Base-by-base conservation (phyloP, 179 eudicot genomes). In the Amaranthus tricolor region DNA sequence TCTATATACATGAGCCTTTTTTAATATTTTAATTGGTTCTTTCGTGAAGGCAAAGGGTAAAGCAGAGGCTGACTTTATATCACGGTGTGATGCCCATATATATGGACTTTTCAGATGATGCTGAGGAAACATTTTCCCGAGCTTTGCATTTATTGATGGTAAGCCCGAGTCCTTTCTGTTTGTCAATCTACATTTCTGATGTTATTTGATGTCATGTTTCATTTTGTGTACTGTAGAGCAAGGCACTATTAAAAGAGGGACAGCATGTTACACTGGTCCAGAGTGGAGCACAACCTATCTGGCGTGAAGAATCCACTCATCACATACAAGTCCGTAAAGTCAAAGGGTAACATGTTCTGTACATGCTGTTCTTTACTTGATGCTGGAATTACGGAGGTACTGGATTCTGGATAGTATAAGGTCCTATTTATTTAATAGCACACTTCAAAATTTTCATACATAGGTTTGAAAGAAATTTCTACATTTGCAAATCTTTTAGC, bases 261-360 rank as follows among this genome's bases (percentile, higher is more conserved):
- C 86, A 93, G 59, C 77, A 88, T 66, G 96, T 95, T 6, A 95
- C 98, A 61, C 88, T 95, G 48, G 99, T 95, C 73, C 99, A 91
- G 79, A 93, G 98, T 76, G 99, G 98, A 77, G 93, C 95, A 40
- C 96, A 95, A 72, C 88, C 99, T 48, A 95, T 95, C 76, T 95
- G 99, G 99, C 98, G 97, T 50, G 85, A 84, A 64, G 96, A 87
- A 84, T 95, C 99, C 59, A 89, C 92, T 72, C 99, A 93, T 77
- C 99, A 93, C 72, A 95, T 93, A 73, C 99, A 93, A 87, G 99
- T 95, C 79, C 94, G 94, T 61, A 84, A 81, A 84, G 89, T 95
- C 77, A 86, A 88, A 80, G 85, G 83, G 77, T 86, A 83, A 85
- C 75, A 81, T 68, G 65, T 64, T 24, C 52, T 47, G 17, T 60